Evolutionary conservation across 2,329 filamentous ascomycete genomes (phyloP), one percentile per base, ranked within the genome.

Genomic region (Curvularia spicifera): DNA sequence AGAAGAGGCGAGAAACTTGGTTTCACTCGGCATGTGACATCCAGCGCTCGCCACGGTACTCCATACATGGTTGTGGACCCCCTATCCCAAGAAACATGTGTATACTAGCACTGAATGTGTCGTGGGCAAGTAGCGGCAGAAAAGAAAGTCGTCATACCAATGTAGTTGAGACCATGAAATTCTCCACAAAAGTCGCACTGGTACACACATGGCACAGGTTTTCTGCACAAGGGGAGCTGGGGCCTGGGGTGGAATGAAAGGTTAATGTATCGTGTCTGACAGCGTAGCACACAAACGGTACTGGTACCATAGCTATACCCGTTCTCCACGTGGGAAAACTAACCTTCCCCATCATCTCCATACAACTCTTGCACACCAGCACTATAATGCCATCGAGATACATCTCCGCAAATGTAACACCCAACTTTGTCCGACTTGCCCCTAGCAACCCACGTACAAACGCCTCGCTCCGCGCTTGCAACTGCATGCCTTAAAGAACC

Each of bases 131-230:
- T 63, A 61, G 60, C 61, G 63, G 63, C 55, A 61, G 63, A 56
- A 62, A 62, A 45, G 15, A 66, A 66, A 63, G 60, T 61, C 66
- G 68, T 70, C 66, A 70, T 66, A 66, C 66, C 57, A 26, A 55
- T 57, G 55, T 61, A 53, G 60, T 56, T 59, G 58, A 57, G 44
- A 26, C 13, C 3, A 8, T 18, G 9, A 6, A 57, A 57, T 56
- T 13, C 55, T 51, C 53, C 61, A 59, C 57, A 64, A 70, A 58
- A 55, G 39, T 18, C 12, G 5, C 50, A 39, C 67, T 71, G 43
- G 56, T 63, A 71, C 68, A 57, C 46, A 39, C 56, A 50, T 60
- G 55, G 59, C 60, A 20, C 29, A 39, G 33, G 15, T 63, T 57
- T 31, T 57, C 54, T 56, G 52, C 43, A 20, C 53, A 47, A 62